phyloP scores from a whole-genome alignment of 768 basidiomycete species.

The Candolleomyces eurysporus region DNA sequence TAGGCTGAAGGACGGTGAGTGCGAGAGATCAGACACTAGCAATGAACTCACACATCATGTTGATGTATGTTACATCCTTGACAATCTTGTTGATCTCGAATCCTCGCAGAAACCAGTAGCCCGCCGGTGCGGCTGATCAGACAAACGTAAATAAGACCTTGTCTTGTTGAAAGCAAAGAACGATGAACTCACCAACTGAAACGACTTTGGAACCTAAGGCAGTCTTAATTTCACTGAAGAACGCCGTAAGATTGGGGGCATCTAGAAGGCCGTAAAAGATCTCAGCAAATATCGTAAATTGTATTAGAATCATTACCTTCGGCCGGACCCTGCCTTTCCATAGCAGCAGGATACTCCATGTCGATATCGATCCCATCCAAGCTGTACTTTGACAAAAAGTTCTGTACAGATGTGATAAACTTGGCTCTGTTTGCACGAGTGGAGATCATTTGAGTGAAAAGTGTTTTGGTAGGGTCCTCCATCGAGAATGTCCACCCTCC shows the following conservation, averaged over 20 bases:
- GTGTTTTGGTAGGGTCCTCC: slow-evolving; percentile 10
- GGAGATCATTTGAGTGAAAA: slow-evolving; percentile 16
- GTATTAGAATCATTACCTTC: slow-evolving; percentile 7
- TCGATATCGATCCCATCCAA: slow-evolving; percentile 23
- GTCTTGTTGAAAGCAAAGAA: too few relatives aligned
- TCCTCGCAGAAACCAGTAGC: slow-evolving; percentile 20
- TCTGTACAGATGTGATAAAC: slow-evolving; percentile 17
- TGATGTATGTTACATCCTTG: slow-evolving; percentile 14
- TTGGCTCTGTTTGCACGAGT: slow-evolving; percentile 10
- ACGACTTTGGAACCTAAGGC: slow-evolving; percentile 11
- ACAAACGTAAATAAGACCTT: background rate
- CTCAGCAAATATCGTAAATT: too few relatives aligned
- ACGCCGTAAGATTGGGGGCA: slow-evolving; percentile 19
- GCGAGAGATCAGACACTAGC: background rate
- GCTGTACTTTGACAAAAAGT: slow-evolving; percentile 11
- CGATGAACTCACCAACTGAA: slow-evolving; percentile 5
- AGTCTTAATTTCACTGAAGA: slow-evolving; percentile 16
- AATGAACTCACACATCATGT: slow-evolving; percentile 18
- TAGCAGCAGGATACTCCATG: slow-evolving; percentile 20
- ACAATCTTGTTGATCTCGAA: slow-evolving; percentile 25
- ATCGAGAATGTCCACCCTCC: slow-evolving; percentile 22
- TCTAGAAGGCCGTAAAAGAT: slow-evolving; percentile 1
- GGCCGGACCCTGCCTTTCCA: slow-evolving; percentile 17
- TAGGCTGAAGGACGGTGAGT: slow-evolving; percentile 7
- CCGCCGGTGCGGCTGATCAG: slow-evolving; percentile 14